Conservation (phyloP, 306 rosid species). For the Aeschynomene evenia region DNA sequence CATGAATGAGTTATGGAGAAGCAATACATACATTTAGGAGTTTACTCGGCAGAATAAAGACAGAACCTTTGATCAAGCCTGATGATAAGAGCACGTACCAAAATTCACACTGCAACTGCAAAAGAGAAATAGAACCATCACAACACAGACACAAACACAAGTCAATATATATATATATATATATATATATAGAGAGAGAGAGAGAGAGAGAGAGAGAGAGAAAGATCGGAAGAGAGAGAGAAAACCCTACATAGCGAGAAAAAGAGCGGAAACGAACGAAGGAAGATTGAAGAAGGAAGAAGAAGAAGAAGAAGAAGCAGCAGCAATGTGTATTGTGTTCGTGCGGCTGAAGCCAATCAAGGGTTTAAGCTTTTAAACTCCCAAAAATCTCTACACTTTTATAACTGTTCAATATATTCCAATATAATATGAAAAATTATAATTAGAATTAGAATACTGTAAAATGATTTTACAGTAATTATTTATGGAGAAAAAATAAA, state of each 20-base stretch:
- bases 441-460: too few species aligned
- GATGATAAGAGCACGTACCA: neutral
- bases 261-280: neutral
- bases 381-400: neutral
- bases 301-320: neutral
- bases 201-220: neutral
- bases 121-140: neutral
- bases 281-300: neutral
- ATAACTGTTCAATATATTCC: neutral
- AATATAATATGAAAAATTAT: too few species aligned
- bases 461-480: too few species aligned
- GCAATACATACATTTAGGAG: neutral
- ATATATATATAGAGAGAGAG: neutral
- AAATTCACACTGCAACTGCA: too few species aligned
- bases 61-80: conserved; percentile 7
- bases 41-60: neutral
- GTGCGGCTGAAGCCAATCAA: neutral
- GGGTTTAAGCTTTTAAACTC: neutral
- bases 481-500: too few species aligned
- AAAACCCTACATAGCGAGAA: neutral
- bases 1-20: neutral
- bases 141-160: neutral
- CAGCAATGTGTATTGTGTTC: neutral
- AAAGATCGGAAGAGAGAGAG: neutral
- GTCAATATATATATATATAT: neutral